Evolutionary conservation across 164 flowering plant genomes (phyloP).

Genomic region (Echeveria elegans): DNA sequence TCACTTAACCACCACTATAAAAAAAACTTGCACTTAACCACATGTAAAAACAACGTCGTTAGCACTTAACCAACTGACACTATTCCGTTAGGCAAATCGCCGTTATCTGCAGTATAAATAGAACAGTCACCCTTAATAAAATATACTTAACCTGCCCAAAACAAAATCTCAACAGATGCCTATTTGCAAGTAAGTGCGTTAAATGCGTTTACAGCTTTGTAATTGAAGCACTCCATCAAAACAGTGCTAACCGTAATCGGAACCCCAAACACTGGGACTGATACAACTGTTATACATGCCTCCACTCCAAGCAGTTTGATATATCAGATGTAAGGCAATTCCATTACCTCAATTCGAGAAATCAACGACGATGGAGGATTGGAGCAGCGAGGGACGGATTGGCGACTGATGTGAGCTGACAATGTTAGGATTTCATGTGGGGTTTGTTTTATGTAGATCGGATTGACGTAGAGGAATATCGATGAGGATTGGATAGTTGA

Average conservation of each 20-base stretch:
- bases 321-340: background rate
- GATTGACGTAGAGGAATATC: background rate
- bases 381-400: background rate
- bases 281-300: conserved; percentile 33
- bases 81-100: too few species aligned
- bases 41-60: too few species aligned
- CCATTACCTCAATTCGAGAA: conserved; percentile 16
- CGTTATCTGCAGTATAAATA: too few species aligned
- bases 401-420: too few species aligned
- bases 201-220: background rate
- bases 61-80: too few species aligned
- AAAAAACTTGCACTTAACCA: too few species aligned
- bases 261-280: conserved; percentile 37
- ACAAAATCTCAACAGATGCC: too few species aligned
- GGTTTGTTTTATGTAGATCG: conserved; percentile 2
- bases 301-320: background rate
- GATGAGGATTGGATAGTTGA: background rate
- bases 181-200: too few species aligned
- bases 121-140: too few species aligned
- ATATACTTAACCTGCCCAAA: too few species aligned
- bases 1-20: too few species aligned
- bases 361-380: background rate
- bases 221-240: conserved; percentile 16
- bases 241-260: conserved; percentile 26
- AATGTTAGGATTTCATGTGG: conserved; percentile 12